Evolutionary conservation across 2,329 filamentous ascomycete species (phyloP).

Genomic region (Tolypocladium pustulatum): DNA sequence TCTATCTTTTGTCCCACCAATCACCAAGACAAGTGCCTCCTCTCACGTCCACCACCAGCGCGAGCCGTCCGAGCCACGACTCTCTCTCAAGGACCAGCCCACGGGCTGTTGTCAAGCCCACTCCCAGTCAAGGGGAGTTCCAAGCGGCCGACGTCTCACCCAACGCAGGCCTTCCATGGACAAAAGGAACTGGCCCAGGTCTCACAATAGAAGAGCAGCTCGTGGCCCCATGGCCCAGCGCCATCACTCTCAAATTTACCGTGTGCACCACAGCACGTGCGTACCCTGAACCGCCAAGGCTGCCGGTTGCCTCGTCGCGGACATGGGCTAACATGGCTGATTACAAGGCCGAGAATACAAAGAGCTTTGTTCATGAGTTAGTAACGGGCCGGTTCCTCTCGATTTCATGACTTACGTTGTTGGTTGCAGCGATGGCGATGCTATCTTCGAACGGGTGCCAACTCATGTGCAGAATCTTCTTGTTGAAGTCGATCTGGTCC

Average conservation of each 20-base stretch:
- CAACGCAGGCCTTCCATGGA: not conserved
- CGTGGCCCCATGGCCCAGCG: not conserved
- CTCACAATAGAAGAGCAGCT: not conserved
- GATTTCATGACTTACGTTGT: constrained; percentile 65
- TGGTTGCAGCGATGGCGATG: constrained; percentile 97
- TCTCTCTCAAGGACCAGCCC: not conserved
- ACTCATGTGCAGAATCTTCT: constrained; percentile 99
- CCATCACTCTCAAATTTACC: not conserved
- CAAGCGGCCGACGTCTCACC: not conserved
- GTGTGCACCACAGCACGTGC: not conserved
- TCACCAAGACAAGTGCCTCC: not conserved
- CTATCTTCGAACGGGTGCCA: constrained; percentile 99
- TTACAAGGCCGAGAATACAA: constrained; percentile 69
- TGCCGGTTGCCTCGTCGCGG: not conserved
- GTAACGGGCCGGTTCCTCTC: constrained; percentile 1
- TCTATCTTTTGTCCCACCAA: not conserved
- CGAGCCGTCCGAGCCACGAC: not conserved
- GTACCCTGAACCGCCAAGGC: not conserved
- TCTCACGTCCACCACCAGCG: not conserved
- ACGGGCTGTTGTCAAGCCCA: not conserved
- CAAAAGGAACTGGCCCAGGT: not conserved
- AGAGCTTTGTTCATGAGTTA: constrained; percentile 42
- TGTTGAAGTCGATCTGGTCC: constrained; percentile 99
- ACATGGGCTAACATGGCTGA: too few relatives aligned
- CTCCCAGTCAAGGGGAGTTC: not conserved